A percentile compares a stretch with the other conserved stretches of the same genome.
phyloP scores from a whole-genome alignment of 495 filamentous ascomycete species.

The Daldinia concentrica region DNA sequence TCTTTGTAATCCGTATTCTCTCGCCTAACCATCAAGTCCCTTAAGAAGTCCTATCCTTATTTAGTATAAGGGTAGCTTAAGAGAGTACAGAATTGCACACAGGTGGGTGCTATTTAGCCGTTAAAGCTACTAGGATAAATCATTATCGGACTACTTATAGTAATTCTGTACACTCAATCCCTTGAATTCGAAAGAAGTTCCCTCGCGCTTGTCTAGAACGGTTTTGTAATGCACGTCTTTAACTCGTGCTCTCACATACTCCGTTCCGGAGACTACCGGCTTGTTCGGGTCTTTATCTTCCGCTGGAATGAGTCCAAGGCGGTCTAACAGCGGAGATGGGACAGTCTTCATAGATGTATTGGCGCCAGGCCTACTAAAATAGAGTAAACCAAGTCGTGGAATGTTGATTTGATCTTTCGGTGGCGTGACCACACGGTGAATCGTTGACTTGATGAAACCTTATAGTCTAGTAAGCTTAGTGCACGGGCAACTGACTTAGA shows the following conservation, averaged over 20 bases:
- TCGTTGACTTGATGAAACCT: constrained; percentile 60
- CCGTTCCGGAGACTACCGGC: constrained; percentile 50
- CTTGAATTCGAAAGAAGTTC: constrained; percentile 55
- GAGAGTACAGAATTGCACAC: too few relatives aligned
- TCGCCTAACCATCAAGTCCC: background rate
- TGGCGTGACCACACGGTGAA: constrained; percentile 60
- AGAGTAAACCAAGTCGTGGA: constrained; percentile 60
- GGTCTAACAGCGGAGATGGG: constrained; percentile 54
- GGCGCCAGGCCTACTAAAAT: constrained; percentile 52
- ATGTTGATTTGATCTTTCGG: constrained; percentile 59
- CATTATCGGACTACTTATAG: constrained; percentile 39
- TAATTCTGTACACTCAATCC: constrained; percentile 55
- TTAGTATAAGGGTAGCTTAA: too few relatives aligned
- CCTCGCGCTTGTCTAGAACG: constrained; percentile 50
- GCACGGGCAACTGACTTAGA: too few relatives aligned
- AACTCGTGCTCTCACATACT: constrained; percentile 60
- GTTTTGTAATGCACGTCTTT: constrained; percentile 56
- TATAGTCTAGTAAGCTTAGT: constrained; percentile 5
- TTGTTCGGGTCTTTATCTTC: constrained; percentile 41
- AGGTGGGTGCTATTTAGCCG: too few relatives aligned
- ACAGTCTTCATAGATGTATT: constrained; percentile 54
- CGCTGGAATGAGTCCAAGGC: constrained; percentile 53
- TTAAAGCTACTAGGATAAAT: too few relatives aligned
- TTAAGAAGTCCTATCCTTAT: too few relatives aligned
- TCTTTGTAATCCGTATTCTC: background rate